Conservation (phyloP, 1,139 yeast genomes). For the Magnusiomyces clavatus region DNA sequence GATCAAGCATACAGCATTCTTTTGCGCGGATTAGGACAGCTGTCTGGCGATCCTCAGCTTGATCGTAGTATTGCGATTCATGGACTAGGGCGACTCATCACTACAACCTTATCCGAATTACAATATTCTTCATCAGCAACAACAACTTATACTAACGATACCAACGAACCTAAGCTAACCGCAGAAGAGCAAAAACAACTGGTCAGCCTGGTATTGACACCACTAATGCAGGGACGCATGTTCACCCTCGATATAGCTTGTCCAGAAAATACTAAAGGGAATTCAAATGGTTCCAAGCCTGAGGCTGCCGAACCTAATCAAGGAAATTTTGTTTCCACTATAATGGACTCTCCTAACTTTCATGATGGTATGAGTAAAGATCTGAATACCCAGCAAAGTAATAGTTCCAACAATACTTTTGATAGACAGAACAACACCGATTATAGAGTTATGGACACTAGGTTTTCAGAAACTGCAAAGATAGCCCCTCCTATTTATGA, state of each 20-base stretch:
- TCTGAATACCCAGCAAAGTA: too few species aligned
- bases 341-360: too few species aligned
- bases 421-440: too few species aligned
- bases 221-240: background rate
- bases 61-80: background rate
- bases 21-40: background rate
- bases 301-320: background rate
- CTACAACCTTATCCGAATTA: background rate
- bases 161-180: background rate
- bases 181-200: conserved; percentile 1
- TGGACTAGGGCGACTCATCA: background rate
- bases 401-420: too few species aligned
- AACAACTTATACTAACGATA: background rate
- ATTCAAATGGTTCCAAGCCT: background rate
- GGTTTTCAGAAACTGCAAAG: too few species aligned
- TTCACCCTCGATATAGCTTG: background rate
- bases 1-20: conserved; percentile 1
- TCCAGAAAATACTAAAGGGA: background rate
- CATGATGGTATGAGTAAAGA: too few species aligned
- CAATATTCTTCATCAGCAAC: background rate
- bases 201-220: background rate
- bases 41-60: background rate
- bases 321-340: background rate
- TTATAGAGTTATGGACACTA: too few species aligned
- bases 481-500: conserved; percentile 2